phyloP scores from a whole-genome alignment of 306 rosid species.

The Vigna mungo region DNA sequence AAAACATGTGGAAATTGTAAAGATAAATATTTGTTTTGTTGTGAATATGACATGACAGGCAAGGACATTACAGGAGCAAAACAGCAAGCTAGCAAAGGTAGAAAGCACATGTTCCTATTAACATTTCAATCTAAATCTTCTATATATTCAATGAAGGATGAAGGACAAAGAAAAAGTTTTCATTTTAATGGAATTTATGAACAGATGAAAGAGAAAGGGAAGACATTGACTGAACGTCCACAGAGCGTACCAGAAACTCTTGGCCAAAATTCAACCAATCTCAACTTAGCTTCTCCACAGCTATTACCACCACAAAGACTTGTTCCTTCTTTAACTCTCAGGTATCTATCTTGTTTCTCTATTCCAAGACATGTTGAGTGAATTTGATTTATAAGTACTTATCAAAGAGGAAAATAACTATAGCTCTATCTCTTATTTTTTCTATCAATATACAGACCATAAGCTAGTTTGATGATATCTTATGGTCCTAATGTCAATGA shows the following conservation, averaged over 20 bases:
- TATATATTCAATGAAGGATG: background rate
- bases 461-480: background rate
- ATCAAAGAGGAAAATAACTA: no score
- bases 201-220: constrained; percentile 70
- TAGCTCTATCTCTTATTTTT: no score
- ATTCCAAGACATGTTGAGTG: background rate
- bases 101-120: constrained; percentile 17
- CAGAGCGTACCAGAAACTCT: constrained; percentile 41
- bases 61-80: constrained; percentile 70
- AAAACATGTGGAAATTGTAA: background rate
- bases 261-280: constrained; percentile 52
- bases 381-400: no score
- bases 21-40: constrained; percentile 22
- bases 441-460: background rate
- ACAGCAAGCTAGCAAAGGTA: constrained; percentile 72
- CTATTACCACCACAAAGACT: constrained; percentile 30
- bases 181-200: constrained; percentile 1
- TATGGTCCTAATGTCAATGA: background rate
- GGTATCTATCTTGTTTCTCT: constrained; percentile 48
- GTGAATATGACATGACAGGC: constrained; percentile 70
- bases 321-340: constrained; percentile 56
- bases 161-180: background rate
- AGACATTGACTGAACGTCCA: constrained; percentile 40
- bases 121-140: constrained; percentile 13
- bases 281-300: constrained; percentile 47